Evolutionary conservation across 768 basidiomycete species (phyloP).

Genomic region (Lepiota subincarnata): DNA sequence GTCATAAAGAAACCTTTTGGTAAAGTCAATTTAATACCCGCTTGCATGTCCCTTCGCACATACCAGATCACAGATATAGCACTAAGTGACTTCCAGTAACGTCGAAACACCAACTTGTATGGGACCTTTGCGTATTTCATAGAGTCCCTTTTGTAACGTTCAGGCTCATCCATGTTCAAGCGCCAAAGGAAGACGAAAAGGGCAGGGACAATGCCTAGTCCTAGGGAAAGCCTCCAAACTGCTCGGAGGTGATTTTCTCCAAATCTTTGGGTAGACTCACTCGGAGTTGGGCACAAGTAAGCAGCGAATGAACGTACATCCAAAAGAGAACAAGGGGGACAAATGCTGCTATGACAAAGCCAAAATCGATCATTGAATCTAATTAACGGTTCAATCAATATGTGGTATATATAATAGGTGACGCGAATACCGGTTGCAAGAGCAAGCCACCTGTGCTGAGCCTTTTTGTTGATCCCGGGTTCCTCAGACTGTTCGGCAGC

Average conservation of each 20-base stretch:
- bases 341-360: conserved; percentile 76
- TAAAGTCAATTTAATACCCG: background rate
- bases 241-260: conserved; percentile 76
- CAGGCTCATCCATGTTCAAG: conserved; percentile 77
- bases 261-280: conserved; percentile 40
- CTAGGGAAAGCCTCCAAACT: conserved; percentile 85
- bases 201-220: conserved; percentile 80
- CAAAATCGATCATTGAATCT: conserved; percentile 86
- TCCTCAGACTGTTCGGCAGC: conserved; percentile 90
- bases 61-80: conserved; percentile 79
- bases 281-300: no score
- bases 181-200: conserved; percentile 84
- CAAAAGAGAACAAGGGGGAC: conserved; percentile 83
- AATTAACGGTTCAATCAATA: background rate
- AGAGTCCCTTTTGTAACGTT: conserved; percentile 66
- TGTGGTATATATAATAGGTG: background rate
- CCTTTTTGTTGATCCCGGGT: conserved; percentile 66
- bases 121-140: conserved; percentile 77
- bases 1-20: conserved; percentile 67
- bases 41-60: conserved; percentile 12
- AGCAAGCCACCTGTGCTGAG: conserved; percentile 84
- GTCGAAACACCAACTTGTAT: conserved; percentile 68
- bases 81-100: conserved; percentile 70
- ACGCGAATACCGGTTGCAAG: conserved; percentile 73
- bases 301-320: conserved; percentile 53